Conservation (phyloP, 768 basidiomycete species). For the Daedaleopsis sinensis region DNA sequence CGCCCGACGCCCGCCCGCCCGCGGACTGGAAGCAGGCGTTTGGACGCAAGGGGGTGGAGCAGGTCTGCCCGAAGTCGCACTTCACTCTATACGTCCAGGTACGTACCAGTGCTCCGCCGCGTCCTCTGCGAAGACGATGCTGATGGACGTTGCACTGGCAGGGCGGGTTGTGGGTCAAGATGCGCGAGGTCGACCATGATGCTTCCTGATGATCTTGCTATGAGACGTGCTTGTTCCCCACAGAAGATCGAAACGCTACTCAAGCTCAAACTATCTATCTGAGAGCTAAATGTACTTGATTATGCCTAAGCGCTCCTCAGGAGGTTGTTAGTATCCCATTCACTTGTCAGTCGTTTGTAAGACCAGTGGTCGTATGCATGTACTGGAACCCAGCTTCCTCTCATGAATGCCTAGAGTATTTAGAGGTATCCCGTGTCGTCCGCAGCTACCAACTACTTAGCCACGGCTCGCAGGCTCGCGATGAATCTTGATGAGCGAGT, state of each 20-base stretch:
- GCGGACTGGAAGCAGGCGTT: slow-evolving; percentile 52
- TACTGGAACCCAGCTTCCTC: background rate
- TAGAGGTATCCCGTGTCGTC: background rate
- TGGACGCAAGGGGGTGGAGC: slow-evolving; percentile 43
- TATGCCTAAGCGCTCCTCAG: too few species aligned
- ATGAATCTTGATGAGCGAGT: too few species aligned
- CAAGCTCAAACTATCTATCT: too few species aligned
- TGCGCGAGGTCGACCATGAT: slow-evolving; percentile 11
- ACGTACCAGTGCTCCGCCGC: background rate
- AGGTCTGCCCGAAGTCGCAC: slow-evolving; percentile 24
- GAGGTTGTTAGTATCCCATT: too few species aligned
- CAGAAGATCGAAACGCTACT: too few species aligned
- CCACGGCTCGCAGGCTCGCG: too few species aligned
- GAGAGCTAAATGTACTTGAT: too few species aligned
- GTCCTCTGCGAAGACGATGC: background rate
- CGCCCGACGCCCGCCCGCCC: slow-evolving; percentile 44
- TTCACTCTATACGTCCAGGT: slow-evolving; percentile 11
- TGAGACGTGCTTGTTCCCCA: too few species aligned
- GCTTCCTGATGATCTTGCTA: background rate
- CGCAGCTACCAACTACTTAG: too few species aligned
- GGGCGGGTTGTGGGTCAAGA: slow-evolving; percentile 32
- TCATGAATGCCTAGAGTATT: background rate
- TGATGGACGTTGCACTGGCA: background rate
- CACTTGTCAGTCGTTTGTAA: too few species aligned
- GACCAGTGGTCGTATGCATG: too few species aligned